A percentile compares a stretch with the other conserved stretches of the same genome.
These are phyloP conservation scores for Apiospora malaysiana DNA, from an alignment of 2,329 filamentous ascomycete species.

Conservation along the genomic window DNA sequence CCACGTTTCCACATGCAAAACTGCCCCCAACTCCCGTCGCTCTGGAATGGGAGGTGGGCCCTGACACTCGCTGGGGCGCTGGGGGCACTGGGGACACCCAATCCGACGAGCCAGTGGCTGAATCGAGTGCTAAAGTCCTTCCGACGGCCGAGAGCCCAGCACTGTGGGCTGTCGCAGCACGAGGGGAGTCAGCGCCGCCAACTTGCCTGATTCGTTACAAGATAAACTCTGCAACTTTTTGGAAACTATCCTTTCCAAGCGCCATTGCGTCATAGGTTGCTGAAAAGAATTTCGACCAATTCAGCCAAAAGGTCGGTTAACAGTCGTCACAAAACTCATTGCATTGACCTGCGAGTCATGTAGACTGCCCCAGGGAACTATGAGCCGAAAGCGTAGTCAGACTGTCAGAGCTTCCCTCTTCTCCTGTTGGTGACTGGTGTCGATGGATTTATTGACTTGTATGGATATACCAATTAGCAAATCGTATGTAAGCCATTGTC, in stretches of 20 bases:
- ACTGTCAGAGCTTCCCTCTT: too few relatives aligned
- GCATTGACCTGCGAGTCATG: conserved; percentile 8
- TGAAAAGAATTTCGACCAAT: not conserved
- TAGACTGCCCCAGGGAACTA: not conserved
- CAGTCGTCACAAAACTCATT: not conserved
- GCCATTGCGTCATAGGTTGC: conserved; percentile 1
- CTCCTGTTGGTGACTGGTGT: not conserved
- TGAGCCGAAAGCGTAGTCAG: not conserved
- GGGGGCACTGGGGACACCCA: not conserved
- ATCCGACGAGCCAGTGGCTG: not conserved
- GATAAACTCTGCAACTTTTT: not conserved
- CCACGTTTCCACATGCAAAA: not conserved
- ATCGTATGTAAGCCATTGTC: not conserved
- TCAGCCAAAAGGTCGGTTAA: not conserved
- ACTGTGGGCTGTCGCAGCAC: too few relatives aligned
- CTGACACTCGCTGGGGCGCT: not conserved
- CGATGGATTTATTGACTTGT: too few relatives aligned
- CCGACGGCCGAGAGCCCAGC: not conserved
- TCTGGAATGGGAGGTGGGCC: conserved; percentile 9
- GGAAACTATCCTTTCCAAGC: not conserved
- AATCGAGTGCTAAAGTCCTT: not conserved
- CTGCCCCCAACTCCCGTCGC: conserved; percentile 2
- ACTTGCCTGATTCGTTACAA: not conserved
- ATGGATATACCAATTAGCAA: not conserved
- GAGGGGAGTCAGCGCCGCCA: not conserved